Evolutionary conservation across 2,329 filamentous ascomycete genomes (phyloP), one percentile per base, ranked within the genome.

Genomic region (Zymoseptoria passerinii): DNA sequence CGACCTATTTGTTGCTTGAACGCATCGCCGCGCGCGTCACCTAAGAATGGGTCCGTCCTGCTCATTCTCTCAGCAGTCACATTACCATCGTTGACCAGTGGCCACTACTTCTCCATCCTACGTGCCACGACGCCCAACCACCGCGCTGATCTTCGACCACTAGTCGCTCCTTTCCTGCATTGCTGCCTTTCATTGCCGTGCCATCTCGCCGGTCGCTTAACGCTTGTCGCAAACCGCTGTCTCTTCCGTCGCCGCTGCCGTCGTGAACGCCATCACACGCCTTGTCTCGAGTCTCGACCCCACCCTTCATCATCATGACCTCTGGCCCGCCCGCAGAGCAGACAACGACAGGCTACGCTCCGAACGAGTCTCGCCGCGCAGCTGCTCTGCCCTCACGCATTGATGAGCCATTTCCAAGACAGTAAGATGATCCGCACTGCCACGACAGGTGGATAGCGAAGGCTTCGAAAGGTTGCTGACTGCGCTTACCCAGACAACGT

Each of bases 321-420:
- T 65, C 63, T 58, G 63, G 63, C 54, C 59, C 63, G 53, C 60
- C 63, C 55, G 50, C 61, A 52, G 63, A 65, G 58, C 56, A 61
- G 58, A 65, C 63, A 29, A 65, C 61, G 29, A 65, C 63, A 53
- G 63, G 63, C 50, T 65, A 65, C 54, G 63, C 63, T 61, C 63
- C 63, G 28, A 65, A 65, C 58, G 63, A 65, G 61, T 65, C 63
- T 55, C 53, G 63, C 61, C 58, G 63, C 48, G 63, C 63, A 48
- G 63, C 63, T 18, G 63, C 63, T 54, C 56, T 65, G 61, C 63
- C 63, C 53, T 58, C 61, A 48, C 61, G 63, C 35, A 58, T 63
- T 50, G 63, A 65, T 57, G 63, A 65, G 58, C 63, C 63, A 51
- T 65, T 65, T 50, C 58, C 61, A 44, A 61, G 63, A 63, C 63